Evolutionary conservation across 2,329 filamentous ascomycete species (phyloP), one percentile per base, ranked within the genome.

Genomic region (Fusarium newnesense): DNA sequence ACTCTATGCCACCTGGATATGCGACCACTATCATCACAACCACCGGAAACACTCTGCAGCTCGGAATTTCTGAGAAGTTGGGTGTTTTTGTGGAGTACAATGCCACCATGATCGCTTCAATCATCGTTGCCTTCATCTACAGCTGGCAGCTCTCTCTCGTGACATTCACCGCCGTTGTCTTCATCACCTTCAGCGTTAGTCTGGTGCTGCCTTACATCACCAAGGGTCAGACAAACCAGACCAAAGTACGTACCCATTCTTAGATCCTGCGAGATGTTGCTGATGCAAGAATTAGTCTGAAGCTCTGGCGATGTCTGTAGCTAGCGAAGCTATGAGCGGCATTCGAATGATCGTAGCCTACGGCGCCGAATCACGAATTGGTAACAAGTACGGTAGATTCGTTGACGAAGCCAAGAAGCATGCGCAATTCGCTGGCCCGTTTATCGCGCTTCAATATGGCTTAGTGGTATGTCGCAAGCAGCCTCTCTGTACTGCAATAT

Each of bases 41-140:
- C 0, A 85, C 85, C 0, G 84, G 86, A 37, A 89, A 88, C 70
- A 84, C 84, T 0, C 83, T 89, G 16, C 87, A 89, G 64, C 80
- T 86, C 32, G 87, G 86, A 24, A 85, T 89, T n/a, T 88, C 87
- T 0, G 87, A 89, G 70, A 85, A 86, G 60, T 78, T 89, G 9
- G 81, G 82, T 4, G 79, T 79, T 5, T 78, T 87, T 3, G 79
- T 87, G 36, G 82, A 85, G 57, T 82, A 80, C 4, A 57, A 83
- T 10, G 78, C 86, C 1, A 85, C 58, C 7, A 53, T 60, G 46
- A 54, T 60, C 4, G 34, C 58, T 86, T 61, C 81, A 1, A 57
- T 87, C n/a, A 80, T 83, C 16, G 84, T 89, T 52, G 84, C 87
- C 0, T 89, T 89, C 69, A 76, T 81, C 21, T 87, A 86, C 66